Conservation (phyloP, 2,329 filamentous ascomycete genomes). For the Fusarium keratoplasticum region DNA sequence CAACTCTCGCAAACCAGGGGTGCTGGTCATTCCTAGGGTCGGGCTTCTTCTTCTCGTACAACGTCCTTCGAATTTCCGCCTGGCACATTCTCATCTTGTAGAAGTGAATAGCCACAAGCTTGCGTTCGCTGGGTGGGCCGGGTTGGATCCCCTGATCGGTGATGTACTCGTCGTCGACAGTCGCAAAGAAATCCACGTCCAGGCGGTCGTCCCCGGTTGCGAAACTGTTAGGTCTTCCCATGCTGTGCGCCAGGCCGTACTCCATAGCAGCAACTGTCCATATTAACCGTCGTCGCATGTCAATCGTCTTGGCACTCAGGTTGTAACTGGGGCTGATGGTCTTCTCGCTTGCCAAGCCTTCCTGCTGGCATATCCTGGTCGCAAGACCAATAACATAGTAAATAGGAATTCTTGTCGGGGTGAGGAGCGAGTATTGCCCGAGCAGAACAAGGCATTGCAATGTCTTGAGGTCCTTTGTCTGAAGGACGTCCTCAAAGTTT, state of each 20-base stretch:
- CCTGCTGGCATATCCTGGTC: constrained; percentile 86
- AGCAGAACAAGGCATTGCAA: constrained; percentile 90
- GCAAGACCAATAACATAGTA: constrained; percentile 95
- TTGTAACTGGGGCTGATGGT: constrained; percentile 76
- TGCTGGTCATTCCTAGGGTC: constrained; percentile 83
- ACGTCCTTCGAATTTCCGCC: constrained; percentile 84
- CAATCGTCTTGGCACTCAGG: constrained; percentile 79
- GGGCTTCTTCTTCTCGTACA: constrained; percentile 86
- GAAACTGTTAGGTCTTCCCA: constrained; percentile 88
- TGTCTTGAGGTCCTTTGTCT: constrained; percentile 89
- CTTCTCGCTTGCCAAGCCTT: constrained; percentile 89
- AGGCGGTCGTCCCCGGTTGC: constrained; percentile 85
- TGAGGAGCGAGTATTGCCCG: constrained; percentile 90
- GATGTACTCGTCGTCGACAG: constrained; percentile 86
- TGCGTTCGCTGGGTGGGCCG: constrained; percentile 81
- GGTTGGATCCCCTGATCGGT: constrained; percentile 79
- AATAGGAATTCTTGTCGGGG: constrained; percentile 89
- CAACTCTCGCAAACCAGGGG: constrained; percentile 88
- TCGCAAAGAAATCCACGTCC: constrained; percentile 86
- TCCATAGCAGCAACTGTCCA: constrained; percentile 94
- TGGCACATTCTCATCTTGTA: constrained; percentile 91
- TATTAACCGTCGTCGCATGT: constrained; percentile 88
- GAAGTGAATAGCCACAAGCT: constrained; percentile 91
- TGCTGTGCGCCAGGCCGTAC: constrained; percentile 84
- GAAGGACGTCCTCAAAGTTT: constrained; percentile 83